Evolutionary conservation across 441 rosid genomes (phyloP).

Genomic region (Populus trichocarpa): DNA sequence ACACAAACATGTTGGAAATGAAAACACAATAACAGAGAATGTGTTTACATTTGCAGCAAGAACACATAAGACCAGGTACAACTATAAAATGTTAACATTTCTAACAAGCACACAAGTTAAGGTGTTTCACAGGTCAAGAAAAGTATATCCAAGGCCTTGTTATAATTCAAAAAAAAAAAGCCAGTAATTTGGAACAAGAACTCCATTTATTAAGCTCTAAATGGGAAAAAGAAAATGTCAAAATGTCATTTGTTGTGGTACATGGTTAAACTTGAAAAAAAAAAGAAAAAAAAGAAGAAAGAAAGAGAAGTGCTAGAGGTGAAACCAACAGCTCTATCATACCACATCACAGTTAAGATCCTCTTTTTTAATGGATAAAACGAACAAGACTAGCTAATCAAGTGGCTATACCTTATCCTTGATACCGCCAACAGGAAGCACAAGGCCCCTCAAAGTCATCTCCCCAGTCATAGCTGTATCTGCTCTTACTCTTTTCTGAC

Average conservation of each 20-base stretch:
- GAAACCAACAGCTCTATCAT: not conserved
- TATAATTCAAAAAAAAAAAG: too few species aligned
- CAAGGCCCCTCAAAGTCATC: slow-evolving; percentile 98
- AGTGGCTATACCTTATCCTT: slow-evolving; percentile 77
- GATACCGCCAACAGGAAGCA: slow-evolving; percentile 96
- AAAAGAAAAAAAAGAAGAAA: too few species aligned
- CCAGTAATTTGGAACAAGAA: not conserved
- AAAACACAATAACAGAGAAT: not conserved
- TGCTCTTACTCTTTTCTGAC: slow-evolving; percentile 83
- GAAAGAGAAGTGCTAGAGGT: not conserved
- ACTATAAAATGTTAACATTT: not conserved
- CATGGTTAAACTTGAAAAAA: not conserved
- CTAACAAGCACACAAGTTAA: not conserved
- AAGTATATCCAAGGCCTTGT: too few species aligned
- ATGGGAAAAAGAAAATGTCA: not conserved
- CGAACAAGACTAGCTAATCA: slow-evolving; percentile 2
- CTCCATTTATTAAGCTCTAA: not conserved
- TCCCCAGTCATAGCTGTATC: slow-evolving; percentile 99
- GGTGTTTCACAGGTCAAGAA: not conserved
- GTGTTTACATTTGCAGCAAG: not conserved
- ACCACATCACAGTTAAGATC: not conserved
- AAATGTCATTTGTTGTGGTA: not conserved
- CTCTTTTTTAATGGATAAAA: not conserved
- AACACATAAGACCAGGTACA: not conserved
- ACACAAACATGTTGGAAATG: not conserved